phyloP scores from a whole-genome alignment of 352 stramenopile species.

The Peronosclerospora sorghi region DNA sequence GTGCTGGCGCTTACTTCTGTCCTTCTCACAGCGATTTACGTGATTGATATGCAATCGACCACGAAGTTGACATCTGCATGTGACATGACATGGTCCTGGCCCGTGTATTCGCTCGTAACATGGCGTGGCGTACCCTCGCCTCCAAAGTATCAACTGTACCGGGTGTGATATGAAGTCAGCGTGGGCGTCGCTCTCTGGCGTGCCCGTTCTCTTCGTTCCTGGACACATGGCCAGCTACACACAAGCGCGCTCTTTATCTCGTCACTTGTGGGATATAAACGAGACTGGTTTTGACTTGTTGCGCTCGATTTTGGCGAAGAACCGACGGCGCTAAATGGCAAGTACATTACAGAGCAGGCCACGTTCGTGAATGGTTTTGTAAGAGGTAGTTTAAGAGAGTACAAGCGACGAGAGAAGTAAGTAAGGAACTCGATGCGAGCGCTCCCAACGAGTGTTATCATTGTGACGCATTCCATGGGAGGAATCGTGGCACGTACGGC shows the following conservation, averaged over 20 bases:
- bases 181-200: constrained; percentile 34
- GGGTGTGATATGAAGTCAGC: constrained; percentile 56
- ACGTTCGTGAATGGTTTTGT: constrained; percentile 65
- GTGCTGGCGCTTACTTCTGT: constrained; percentile 42
- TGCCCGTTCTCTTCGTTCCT: constrained; percentile 74
- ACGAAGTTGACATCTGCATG: constrained; percentile 29
- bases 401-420: constrained; percentile 41
- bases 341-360: constrained; percentile 59
- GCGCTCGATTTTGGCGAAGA: constrained; percentile 69
- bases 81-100: constrained; percentile 82
- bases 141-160: constrained; percentile 55
- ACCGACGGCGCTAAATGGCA: constrained; percentile 53
- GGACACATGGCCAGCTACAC: constrained; percentile 81
- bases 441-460: constrained; percentile 45
- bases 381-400: constrained; percentile 53
- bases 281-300: constrained; percentile 62
- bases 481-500: constrained; percentile 58
- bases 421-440: constrained; percentile 5
- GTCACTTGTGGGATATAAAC: constrained; percentile 56
- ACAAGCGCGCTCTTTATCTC: constrained; percentile 62
- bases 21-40: constrained; percentile 29
- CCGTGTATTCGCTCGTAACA: constrained; percentile 54
- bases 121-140: constrained; percentile 32
- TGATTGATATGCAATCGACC: constrained; percentile 31
- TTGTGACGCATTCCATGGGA: constrained; percentile 82